Base-by-base conservation (phyloP, 805 yeast species). In the Yamadazyma tumulicola region DNA sequence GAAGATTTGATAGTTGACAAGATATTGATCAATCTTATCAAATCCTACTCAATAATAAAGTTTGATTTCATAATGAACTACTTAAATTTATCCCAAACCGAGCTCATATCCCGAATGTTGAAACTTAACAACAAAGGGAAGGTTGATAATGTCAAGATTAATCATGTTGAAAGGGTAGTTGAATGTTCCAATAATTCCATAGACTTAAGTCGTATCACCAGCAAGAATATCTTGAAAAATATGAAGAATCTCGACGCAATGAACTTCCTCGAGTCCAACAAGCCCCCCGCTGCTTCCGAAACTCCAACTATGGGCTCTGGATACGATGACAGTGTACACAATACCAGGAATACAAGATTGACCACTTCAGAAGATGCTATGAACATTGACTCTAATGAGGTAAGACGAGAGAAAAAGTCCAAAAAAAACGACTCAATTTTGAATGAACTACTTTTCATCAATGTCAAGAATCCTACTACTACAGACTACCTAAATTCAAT, bases 1-100 rank as follows among this genome's bases (percentile, higher is more conserved):
- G 38, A 52, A 16, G 39, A 48, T 14, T 58, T 64, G 30, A 53
- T 67, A 26, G 53, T 55, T 33, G 46, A 54, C n/a, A 63, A 58
- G 29, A 46, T 57, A 12, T 35, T 66, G 3, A 34, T 49, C n/a
- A 54, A 57, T 31, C 45, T 52, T 19, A 40, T 59, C 19, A 54
- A 52, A 24, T 57, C 69, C 1, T 67, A 60, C 38, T 49, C 51
- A 17, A 38, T 52, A 1, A 37, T 67, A 2, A 40, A 46, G 15
- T 59, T 64, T 34, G 59, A 51, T 6, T 60, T 40, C 28, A 38
- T 65, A 11, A 39, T 39, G 14, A 20, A 39, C 1, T 47, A 47
- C 17, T 46, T 66, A 20, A 35, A 46, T 10, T 38, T 47, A 9
- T 19, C 38, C 24, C 47, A 51, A 33, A 33, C 39, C 1, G 55